A percentile compares a stretch with the other conserved stretches of the same genome.
These are phyloP conservation scores for Claviceps sp. DNA, from an alignment of 2,329 filamentous ascomycete species.

Conservation along the genomic window DNA sequence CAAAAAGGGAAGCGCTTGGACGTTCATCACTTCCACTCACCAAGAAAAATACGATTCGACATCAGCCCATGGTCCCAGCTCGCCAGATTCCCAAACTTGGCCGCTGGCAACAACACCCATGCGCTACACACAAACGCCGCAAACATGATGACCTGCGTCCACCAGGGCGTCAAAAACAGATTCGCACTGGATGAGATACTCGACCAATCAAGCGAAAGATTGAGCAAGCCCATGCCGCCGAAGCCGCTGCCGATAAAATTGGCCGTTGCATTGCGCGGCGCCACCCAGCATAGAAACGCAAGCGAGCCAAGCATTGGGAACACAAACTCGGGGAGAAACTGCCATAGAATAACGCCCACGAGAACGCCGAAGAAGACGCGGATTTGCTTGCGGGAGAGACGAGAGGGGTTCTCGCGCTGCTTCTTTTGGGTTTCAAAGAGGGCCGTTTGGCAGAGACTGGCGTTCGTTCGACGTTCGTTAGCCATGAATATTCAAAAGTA, in stretches of 20 bases:
- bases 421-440: slow-evolving; percentile 44
- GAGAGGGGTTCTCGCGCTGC: slow-evolving; percentile 35
- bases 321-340: slow-evolving; percentile 47
- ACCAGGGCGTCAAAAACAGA: slow-evolving; percentile 43
- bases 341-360: slow-evolving; percentile 41
- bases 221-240: slow-evolving; percentile 49
- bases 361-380: slow-evolving; percentile 42
- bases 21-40: slow-evolving; percentile 7
- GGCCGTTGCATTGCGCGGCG: slow-evolving; percentile 40
- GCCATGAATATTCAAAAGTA: no score
- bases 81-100: slow-evolving; percentile 43
- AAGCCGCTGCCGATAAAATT: slow-evolving; percentile 48
- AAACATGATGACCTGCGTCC: slow-evolving; percentile 44
- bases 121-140: slow-evolving; percentile 39
- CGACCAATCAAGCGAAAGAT: slow-evolving; percentile 47
- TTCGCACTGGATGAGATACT: slow-evolving; percentile 40
- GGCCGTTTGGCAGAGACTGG: slow-evolving; percentile 34
- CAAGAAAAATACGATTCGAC: slow-evolving; percentile 40
- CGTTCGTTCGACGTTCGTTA: no score
- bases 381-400: slow-evolving; percentile 38
- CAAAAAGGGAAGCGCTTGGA: no score
- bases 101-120: slow-evolving; percentile 44
- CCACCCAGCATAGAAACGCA: slow-evolving; percentile 51
- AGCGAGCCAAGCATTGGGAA: slow-evolving; percentile 47
- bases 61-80: slow-evolving; percentile 40